Base-by-base conservation (phyloP, 2,329 filamentous ascomycete genomes). In the Nothophoma quercina region DNA sequence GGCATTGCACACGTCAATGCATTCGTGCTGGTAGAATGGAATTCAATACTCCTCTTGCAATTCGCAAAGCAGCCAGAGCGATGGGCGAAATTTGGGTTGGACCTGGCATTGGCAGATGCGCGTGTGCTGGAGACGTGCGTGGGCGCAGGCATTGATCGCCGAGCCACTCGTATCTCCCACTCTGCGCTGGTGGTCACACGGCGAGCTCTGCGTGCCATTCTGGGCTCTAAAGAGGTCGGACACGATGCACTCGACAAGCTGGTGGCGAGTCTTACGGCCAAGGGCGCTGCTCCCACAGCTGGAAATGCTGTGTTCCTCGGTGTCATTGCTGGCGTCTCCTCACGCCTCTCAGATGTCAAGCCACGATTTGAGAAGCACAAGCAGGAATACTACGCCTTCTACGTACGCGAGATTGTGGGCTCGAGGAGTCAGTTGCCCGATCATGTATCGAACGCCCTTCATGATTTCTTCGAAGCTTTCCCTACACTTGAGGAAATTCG, bases 21-120 rank as follows among this genome's bases (percentile, higher is more conserved):
- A 5, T 96, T 97, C 71, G 91, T 96, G 40, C 80, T 99, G 62
- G 83, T 95, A 12, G 91, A 96, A 74, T 99, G 93, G 93, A 91
- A 87, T 73, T 89, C 88, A 52, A 74, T 93, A 51, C 77, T 97
- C 42, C 83, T 96, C 62, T 87, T 93, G 66, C 82, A 88, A 51
- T 80, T 92, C 21, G 84, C 84, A 25, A 81, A 82, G 39, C 84
- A 76, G 40, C 73, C 83, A 13, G 70, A 81, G 8, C 73, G 84
- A 34, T 92, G 87, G 88, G 83, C 85, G 42, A 80, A 80, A 65
- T 86, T 87, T 71, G 84, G 85, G 45, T 67, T 81, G 57, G 86
- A 91, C 26, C 77, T 95, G 33, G 77, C 96, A 22, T 74, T 84
- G 26, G 84, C 88, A 40, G 81, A 89, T 70, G 90, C 91, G 19